Base-by-base conservation (phyloP, 257 asterid genomes). In the Salvia rosmarinus region DNA sequence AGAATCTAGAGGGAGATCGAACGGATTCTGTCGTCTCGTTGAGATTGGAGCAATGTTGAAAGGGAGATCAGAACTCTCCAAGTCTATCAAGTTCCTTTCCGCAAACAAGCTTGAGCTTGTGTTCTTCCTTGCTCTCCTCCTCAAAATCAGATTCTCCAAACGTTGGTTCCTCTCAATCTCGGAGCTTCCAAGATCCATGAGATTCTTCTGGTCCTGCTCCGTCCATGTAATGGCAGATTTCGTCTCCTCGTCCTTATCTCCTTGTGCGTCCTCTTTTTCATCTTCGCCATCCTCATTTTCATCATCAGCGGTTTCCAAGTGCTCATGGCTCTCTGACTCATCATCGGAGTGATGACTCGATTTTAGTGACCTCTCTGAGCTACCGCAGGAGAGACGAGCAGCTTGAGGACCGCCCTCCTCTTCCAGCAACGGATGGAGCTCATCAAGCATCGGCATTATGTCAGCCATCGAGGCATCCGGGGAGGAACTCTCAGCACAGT, bases 401-500 rank as follows among this genome's bases (percentile, higher is more conserved):
- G 81, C 85, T 47, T 60, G 89, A 47, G 86, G 87, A 35, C 70
- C 68, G 40, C 68, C 70, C 52, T 87, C 94, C 64, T 83, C 90
- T 57, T 85, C 95, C 55, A 92, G 77, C 68, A 92, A 84, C 0
- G 98, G 97, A 67, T 87, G 95, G 64, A 92, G 96, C 81, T 92
- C 97, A 72, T 90, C 92, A n/a, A 92, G 96, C 93, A 92, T 85
- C 9, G 96, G 96, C 62, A 85, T 84, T 28, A 90, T 88, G 78
- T 93, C 98, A 64, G 97, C 88, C 96, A 92, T 80, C 17, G 98
- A 90, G 39, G 98, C 95, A 81, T 90, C 96, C 0, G 97, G 96
- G 69, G 98, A 93, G 9, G 95, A 93, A 73, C 97, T 93, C 84
- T 93, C 97, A 4, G 91, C 95, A 32, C 86, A 66, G 77, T 82